These are phyloP conservation scores for Daphne laureola DNA, from an alignment of 441 rosid species.

Conservation along the genomic window DNA sequence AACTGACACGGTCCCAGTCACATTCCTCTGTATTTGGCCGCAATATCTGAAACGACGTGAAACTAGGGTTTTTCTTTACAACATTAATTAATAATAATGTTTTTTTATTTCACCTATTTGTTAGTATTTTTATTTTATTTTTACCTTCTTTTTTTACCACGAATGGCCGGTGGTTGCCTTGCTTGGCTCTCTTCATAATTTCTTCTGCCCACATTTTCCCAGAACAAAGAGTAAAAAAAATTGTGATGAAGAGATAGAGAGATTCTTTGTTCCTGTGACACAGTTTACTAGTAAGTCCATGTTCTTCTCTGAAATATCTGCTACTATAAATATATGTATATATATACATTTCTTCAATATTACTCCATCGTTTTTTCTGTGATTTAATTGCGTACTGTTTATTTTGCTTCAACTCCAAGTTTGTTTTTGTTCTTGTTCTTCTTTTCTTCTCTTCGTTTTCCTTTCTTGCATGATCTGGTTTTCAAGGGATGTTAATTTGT, in stretches of 20 bases:
- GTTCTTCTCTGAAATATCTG: background rate
- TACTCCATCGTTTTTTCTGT: too few relatives aligned
- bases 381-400: background rate
- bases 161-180: conserved; percentile 34
- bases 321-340: background rate
- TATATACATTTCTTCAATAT: background rate
- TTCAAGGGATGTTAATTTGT: too few relatives aligned
- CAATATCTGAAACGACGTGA: conserved; percentile 43
- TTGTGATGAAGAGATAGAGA: conserved; percentile 2
- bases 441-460: too few relatives aligned
- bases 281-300: background rate
- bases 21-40: conserved; percentile 52
- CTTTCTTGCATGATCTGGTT: too few relatives aligned
- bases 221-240: background rate
- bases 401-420: background rate
- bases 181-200: background rate
- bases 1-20: conserved; percentile 45
- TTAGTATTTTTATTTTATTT: too few relatives aligned
- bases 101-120: too few relatives aligned
- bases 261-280: conserved; percentile 5
- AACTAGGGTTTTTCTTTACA: conserved; percentile 1
- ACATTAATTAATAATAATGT: conserved; percentile 19
- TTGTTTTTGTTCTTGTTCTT: too few relatives aligned
- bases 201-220: conserved; percentile 15
- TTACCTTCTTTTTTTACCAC: conserved; percentile 5